Percentiles rank a stretch among this genome's conserved stretches.
Evolutionary conservation across 1,139 yeast genomes (phyloP).

Genomic region (Geotrichum cucujoidarum): DNA sequence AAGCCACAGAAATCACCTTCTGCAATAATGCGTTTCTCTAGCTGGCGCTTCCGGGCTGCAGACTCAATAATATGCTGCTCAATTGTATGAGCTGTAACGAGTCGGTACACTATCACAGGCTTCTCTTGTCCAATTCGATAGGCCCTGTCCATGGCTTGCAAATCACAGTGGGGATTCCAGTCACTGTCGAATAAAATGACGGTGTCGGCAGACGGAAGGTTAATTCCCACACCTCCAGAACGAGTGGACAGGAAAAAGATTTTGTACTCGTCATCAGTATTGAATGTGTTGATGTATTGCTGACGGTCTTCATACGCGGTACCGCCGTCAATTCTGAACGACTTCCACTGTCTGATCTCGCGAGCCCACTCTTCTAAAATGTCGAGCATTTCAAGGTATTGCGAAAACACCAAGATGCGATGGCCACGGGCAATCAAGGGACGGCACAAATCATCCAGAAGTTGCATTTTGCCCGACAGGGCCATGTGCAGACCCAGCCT

Average conservation of each 20-base stretch:
- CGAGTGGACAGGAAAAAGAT: constrained; percentile 80
- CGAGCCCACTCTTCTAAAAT: constrained; percentile 71
- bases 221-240: constrained; percentile 93
- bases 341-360: constrained; percentile 42
- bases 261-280: constrained; percentile 32
- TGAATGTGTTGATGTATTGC: constrained; percentile 55
- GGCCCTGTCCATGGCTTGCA: constrained; percentile 93
- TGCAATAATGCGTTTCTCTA: constrained; percentile 80
- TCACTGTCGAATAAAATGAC: constrained; percentile 88
- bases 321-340: constrained; percentile 74
- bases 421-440: constrained; percentile 82
- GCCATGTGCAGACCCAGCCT: neutral
- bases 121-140: constrained; percentile 87
- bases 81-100: constrained; percentile 70
- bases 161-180: constrained; percentile 96
- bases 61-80: constrained; percentile 75
- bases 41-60: constrained; percentile 70
- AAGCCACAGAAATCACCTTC: constrained; percentile 70
- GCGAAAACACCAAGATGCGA: constrained; percentile 91
- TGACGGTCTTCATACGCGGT: constrained; percentile 63
- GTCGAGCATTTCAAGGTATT: constrained; percentile 95
- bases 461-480: constrained; percentile 75
- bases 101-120: constrained; percentile 76
- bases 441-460: constrained; percentile 66
- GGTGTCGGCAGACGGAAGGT: constrained; percentile 80